phyloP scores from a whole-genome alignment of 345 rosid species.

The Hevea brasiliensis region DNA sequence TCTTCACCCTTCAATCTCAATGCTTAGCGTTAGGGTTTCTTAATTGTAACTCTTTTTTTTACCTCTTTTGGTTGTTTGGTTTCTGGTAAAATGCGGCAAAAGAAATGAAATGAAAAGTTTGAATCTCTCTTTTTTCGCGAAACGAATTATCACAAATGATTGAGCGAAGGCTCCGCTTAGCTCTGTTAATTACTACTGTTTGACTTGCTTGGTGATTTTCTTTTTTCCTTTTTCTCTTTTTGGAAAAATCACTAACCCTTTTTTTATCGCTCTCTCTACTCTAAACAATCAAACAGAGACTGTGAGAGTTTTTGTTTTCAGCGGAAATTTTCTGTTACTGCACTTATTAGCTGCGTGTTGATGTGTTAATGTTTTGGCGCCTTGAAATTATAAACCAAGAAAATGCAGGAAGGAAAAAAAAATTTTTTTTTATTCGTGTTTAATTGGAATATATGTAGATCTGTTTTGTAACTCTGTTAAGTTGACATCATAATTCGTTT shows the following conservation, averaged over 20 bases:
- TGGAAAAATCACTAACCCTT: too few relatives aligned
- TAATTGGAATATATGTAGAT: neutral
- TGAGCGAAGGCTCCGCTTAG: too few relatives aligned
- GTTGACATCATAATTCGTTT: neutral
- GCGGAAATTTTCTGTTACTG: neutral
- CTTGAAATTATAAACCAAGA: too few relatives aligned
- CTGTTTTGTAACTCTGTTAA: neutral
- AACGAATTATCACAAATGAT: too few relatives aligned
- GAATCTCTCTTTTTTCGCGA: too few relatives aligned
- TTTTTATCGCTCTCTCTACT: too few relatives aligned
- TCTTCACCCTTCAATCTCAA: neutral
- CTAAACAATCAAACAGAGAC: neutral
- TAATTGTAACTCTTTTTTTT: neutral
- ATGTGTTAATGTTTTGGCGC: neutral
- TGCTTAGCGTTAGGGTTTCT: constrained; percentile 8
- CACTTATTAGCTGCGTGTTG: neutral
- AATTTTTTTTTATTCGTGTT: too few relatives aligned
- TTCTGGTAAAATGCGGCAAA: neutral
- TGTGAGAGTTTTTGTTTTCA: neutral
- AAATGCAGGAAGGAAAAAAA: neutral
- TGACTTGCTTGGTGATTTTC: neutral
- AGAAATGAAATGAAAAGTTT: neutral
- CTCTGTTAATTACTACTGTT: neutral
- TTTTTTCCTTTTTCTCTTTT: neutral
- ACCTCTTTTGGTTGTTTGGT: neutral